Evolutionary conservation across 352 stramenopile species (phyloP).

Genomic region (Pythium plurisporium): DNA sequence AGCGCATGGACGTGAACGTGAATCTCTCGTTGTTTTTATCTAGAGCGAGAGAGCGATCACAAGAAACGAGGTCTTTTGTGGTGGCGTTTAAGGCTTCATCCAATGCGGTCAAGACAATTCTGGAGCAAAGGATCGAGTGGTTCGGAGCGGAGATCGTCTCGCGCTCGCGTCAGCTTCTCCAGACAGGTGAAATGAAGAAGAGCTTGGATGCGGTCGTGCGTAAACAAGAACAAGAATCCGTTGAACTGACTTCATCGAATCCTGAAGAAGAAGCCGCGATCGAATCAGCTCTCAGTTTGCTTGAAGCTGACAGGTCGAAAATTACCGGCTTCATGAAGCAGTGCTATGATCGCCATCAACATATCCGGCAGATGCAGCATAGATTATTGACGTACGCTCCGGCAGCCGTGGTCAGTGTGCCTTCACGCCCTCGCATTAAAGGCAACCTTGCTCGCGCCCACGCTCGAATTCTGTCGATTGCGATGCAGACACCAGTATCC

Average conservation of each 20-base stretch:
- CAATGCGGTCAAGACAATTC: background rate
- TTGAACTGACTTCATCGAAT: background rate
- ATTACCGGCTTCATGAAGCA: conserved; percentile 38
- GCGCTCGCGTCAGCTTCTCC: background rate
- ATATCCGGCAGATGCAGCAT: conserved; percentile 42
- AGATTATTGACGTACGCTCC: conserved; percentile 10
- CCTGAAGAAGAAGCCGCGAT: background rate
- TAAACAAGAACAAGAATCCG: conserved; percentile 3
- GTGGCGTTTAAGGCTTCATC: conserved; percentile 27
- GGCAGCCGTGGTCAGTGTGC: background rate
- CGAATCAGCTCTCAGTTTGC: background rate
- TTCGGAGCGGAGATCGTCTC: background rate
- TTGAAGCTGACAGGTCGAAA: conserved; percentile 16
- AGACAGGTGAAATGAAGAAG: conserved; percentile 2
- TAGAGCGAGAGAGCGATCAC: conserved; percentile 64
- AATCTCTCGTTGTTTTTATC: conserved; percentile 85
- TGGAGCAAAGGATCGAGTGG: background rate
- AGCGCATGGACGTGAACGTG: conserved; percentile 77
- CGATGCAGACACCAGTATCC: conserved; percentile 7
- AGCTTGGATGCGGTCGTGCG: background rate
- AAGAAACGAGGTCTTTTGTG: conserved; percentile 53
- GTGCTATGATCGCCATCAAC: conserved; percentile 42
- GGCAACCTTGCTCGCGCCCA: background rate
- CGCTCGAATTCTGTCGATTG: conserved; percentile 4
- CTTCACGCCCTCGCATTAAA: background rate